Conservation (phyloP, 495 filamentous ascomycete species). For the Penicillium egyptiacum region DNA sequence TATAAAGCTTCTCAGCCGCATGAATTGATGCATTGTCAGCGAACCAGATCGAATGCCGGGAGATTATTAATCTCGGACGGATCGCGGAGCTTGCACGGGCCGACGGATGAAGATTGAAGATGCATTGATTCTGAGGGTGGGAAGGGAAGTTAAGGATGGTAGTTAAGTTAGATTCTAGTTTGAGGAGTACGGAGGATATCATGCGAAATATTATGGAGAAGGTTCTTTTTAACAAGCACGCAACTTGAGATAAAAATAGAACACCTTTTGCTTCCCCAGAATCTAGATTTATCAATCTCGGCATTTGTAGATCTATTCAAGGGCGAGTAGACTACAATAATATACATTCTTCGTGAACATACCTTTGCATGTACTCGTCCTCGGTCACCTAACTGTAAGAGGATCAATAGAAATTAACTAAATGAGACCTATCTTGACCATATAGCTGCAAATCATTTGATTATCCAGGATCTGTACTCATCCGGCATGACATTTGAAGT, state of each 20-base stretch:
- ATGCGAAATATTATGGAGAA: neutral
- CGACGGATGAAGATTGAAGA: constrained; percentile 4
- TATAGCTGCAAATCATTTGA: neutral
- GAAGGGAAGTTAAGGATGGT: neutral
- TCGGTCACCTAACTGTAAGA: too few relatives aligned
- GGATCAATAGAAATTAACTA: neutral
- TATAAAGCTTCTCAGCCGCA: constrained; percentile 11
- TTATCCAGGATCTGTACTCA: neutral
- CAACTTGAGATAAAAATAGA: neutral
- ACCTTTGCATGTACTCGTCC: neutral
- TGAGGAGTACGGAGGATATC: neutral
- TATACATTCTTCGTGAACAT: neutral
- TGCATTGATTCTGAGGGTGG: neutral
- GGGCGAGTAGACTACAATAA: neutral
- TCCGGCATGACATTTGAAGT: neutral
- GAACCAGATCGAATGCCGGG: constrained; percentile 16
- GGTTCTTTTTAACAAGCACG: neutral
- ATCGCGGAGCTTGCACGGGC: neutral
- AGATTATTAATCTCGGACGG: constrained; percentile 28
- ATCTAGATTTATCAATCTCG: neutral
- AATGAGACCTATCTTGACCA: neutral
- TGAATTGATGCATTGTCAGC: constrained; percentile 12
- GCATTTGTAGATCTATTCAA: neutral
- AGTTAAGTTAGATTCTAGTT: neutral
- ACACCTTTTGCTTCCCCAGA: neutral